Evolutionary conservation across 176 grass and related monocot genomes (phyloP).

Genomic region (Secale cereale): DNA sequence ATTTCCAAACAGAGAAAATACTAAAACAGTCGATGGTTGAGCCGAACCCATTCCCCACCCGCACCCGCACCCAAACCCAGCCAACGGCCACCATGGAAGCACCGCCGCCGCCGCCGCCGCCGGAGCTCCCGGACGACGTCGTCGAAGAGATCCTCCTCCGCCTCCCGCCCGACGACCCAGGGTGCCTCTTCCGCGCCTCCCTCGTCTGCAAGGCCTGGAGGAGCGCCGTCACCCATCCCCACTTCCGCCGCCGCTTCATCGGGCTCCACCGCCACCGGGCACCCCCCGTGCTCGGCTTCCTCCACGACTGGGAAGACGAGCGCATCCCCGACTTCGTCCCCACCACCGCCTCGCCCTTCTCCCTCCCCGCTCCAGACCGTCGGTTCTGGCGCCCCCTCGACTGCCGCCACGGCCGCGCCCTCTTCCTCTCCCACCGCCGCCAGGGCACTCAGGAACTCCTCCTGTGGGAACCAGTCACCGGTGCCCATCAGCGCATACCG

Average conservation of each 20-base stretch:
- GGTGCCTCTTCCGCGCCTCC: neutral
- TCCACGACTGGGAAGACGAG: neutral
- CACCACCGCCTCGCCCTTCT: neutral
- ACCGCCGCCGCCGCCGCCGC: neutral
- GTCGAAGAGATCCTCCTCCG: neutral
- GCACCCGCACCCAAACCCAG: neutral
- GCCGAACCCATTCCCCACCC: neutral
- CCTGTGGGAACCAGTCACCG: neutral
- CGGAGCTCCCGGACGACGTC: neutral
- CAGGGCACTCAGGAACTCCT: neutral
- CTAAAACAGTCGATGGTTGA: no score
- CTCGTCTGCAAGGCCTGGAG: neutral
- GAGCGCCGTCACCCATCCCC: neutral
- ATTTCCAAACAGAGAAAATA: no score
- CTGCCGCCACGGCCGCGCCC: neutral
- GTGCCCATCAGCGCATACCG: neutral
- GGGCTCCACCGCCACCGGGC: neutral
- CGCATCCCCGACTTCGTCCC: neutral
- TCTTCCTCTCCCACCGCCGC: neutral
- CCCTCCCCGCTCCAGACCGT: neutral
- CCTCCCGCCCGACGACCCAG: neutral
- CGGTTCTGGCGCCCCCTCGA: neutral
- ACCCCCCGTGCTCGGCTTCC: neutral
- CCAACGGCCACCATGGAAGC: neutral
- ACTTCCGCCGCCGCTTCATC: neutral